Base-by-base conservation (phyloP, 2,329 filamentous ascomycete species). In the Cytospora chrysosperma region DNA sequence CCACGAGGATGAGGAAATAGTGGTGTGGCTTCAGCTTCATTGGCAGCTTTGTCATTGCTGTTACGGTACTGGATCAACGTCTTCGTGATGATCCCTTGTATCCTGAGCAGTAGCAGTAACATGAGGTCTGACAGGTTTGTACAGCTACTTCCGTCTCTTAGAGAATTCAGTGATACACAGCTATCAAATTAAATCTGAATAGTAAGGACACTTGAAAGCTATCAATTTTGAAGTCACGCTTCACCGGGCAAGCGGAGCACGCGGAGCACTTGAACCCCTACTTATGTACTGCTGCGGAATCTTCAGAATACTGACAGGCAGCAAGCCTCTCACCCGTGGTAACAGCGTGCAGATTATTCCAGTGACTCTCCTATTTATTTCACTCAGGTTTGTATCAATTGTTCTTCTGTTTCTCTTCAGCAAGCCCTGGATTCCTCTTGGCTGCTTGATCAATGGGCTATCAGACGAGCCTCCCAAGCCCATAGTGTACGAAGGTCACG, bases 21-120 rank as follows among this genome's bases (percentile, higher is more conserved):
- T 67, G 56, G 74, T 75, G 49, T 61, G 19, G 70, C 68, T 34
- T 70, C 67, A 12, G 71, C 73, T 43, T 65, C 64, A 1, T 69
- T 59, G 43, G 70, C 55, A 21, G 40, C 19, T 9, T 34, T 10
- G 43, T 12, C 28, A 7, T 19, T 26, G 8, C 12, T 34, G 43
- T n/a, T n/a, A n/a, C n/a, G n/a, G n/a, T n/a, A 9, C 28, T 34
- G 1, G 17, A 26, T 49, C 28, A 6, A 17, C 17, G 17, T 50
- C 19, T 30, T 61, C 15, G 21, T 26, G 10, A 13, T 15, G 12
- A 28, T 19, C n/a, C 6, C 17, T 19, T 26, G 49, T 24, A 15
- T 28, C 4, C 32, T 32, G 15, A 12, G 26, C 6, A 26, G n/a
- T 19, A 56, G 12, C n/a, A 26, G 50, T 27, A 7, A 21, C 12